Evolutionary conservation across 768 basidiomycete genomes (phyloP), one percentile per base, ranked within the genome.

Genomic region (Royoungia palumana): DNA sequence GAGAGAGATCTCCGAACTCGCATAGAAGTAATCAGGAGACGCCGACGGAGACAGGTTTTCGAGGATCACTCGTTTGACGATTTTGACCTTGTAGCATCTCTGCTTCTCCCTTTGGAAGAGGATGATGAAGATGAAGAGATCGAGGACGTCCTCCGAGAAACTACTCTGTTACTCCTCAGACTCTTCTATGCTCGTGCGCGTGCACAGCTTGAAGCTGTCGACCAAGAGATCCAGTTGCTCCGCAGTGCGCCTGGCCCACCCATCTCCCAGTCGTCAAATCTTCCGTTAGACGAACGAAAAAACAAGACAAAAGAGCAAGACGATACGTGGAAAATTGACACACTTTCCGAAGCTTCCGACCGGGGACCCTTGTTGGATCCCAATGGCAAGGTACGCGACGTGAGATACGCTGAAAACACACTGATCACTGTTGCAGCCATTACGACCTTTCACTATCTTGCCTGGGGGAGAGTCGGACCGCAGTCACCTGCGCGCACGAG

Each of bases 401-500:
- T 17, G 25, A 13, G 9, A n/a, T 37, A 37, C 24, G 20, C 6
- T 30, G 19, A 22, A 19, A 36, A 49, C 13, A 17, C 22, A 34
- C 42, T 60, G 34, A 62, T 49, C 24, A 35, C 52, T 10, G 13
- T 32, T 27, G 42, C 53, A 96, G 89, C 90, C 92, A 13, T 72
- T 96, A 47, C 81, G 87, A 30, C 92, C 95, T 14, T 98, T 99
- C 66, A 94, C 89, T 0, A 93, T 99, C 50, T 74, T 98, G 13
- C 91, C 94, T 0, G 79, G 87, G 3, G 76, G 79, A 27, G 70
- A 76, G 36, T 65, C 75, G 17, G 79, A 94, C 57, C 83, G 94
- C 49, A 75, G 83, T 35, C 78, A 83, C 21, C 62, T 96, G 6
- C 85, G 85, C 62, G 70, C 78, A 2, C 82, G 89, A 60, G 94